Conservation (phyloP, 176 grass and related monocot genomes). For the Lolium rigidum region DNA sequence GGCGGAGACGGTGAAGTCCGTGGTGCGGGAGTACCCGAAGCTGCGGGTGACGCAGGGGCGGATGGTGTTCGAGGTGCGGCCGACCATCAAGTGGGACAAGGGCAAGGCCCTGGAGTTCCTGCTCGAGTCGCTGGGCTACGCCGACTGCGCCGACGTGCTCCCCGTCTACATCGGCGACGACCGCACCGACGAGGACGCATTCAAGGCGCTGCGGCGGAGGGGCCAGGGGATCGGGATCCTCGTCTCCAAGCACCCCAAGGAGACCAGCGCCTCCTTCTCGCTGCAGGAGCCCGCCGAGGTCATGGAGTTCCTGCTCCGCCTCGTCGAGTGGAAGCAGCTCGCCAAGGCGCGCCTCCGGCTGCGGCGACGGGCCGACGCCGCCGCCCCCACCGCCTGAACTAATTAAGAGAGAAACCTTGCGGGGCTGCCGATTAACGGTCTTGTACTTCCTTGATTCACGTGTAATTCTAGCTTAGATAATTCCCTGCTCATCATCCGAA, state of each 20-base stretch:
- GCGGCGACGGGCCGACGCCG: background rate
- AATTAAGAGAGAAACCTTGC: background rate
- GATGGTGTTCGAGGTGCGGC: constrained; percentile 90
- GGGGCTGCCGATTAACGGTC: background rate
- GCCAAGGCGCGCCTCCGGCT: constrained; percentile 34
- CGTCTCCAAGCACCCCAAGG: constrained; percentile 84
- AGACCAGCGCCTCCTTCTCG: constrained; percentile 77
- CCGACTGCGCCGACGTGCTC: constrained; percentile 61
- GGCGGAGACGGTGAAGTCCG: constrained; percentile 59
- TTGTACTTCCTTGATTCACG: background rate
- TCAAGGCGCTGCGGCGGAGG: constrained; percentile 66
- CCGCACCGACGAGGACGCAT: constrained; percentile 94
- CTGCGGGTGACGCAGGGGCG: constrained; percentile 70
- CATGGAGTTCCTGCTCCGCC: constrained; percentile 69
- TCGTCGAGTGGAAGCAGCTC: constrained; percentile 72
- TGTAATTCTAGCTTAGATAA: background rate
- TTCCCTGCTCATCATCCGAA: background rate
- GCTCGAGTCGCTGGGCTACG: constrained; percentile 82
- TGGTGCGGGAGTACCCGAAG: constrained; percentile 67
- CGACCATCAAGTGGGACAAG: constrained; percentile 94
- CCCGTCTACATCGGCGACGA: constrained; percentile 95
- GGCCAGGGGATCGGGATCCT: constrained; percentile 86
- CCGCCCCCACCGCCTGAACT: background rate
- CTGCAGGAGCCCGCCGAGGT: constrained; percentile 85
- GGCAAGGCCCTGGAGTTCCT: constrained; percentile 97